A percentile compares a stretch with the other conserved stretches of the same genome.
phyloP scores from a whole-genome alignment of 2,329 filamentous ascomycete genomes.

The Fusarium dlaminii region DNA sequence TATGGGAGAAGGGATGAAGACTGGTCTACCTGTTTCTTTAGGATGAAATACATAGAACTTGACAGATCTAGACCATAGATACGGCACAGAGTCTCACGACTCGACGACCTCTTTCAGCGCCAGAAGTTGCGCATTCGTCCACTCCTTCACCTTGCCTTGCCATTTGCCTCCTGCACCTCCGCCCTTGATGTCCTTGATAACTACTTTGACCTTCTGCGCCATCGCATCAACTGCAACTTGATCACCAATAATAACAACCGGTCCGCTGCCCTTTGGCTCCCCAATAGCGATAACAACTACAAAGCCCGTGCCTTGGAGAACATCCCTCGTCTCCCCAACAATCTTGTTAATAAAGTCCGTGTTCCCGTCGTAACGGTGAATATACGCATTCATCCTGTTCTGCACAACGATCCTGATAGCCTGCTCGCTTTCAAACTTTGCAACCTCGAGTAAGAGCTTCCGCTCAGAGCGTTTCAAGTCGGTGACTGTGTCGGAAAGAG shows the following conservation, averaged over 20 bases:
- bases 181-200: slow-evolving; percentile 41
- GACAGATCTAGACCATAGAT: neutral
- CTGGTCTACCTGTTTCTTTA: neutral
- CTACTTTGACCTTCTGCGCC: slow-evolving; percentile 25
- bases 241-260: slow-evolving; percentile 41
- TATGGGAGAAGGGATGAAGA: neutral
- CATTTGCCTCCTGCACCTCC: slow-evolving; percentile 45
- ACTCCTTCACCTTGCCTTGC: slow-evolving; percentile 46
- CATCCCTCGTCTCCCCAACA: slow-evolving; percentile 36
- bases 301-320: slow-evolving; percentile 7
- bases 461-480: slow-evolving; percentile 40
- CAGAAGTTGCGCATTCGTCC: slow-evolving; percentile 39
- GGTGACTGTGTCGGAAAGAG: slow-evolving; percentile 17
- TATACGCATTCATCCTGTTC: slow-evolving; percentile 32
- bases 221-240: slow-evolving; percentile 32
- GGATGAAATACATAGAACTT: too few relatives aligned
- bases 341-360: slow-evolving; percentile 47
- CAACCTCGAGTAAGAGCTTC: slow-evolving; percentile 44
- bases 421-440: slow-evolving; percentile 42
- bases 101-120: slow-evolving; percentile 35
- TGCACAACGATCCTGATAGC: slow-evolving; percentile 19
- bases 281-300: slow-evolving; percentile 42
- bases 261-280: slow-evolving; percentile 36
- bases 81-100: neutral
- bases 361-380: slow-evolving; percentile 39